Evolutionary conservation across 805 yeast species (phyloP), one percentile per base, ranked within the genome.

Genomic region (Kazachstania africana): DNA sequence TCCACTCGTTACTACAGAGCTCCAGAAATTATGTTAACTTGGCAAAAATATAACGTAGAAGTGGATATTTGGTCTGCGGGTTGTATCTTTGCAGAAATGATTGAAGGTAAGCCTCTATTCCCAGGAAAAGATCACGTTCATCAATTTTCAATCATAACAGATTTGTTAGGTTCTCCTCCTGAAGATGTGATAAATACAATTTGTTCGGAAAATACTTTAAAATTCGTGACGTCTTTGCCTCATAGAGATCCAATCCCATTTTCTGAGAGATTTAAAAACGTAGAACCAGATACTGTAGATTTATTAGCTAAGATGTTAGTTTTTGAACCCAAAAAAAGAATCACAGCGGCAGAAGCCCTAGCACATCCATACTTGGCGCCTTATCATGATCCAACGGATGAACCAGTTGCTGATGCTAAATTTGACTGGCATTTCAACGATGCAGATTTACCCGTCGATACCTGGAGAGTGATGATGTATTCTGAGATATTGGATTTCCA

Each of bases 391-490:
- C 95, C 97, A 20, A 72, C 85, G 4, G 99, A 91, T 59, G 99
- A 91, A 60, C 98, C 99, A 1, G 79, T 72, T 4, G 95, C 97
- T 19, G 83, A 76, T 29, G 82, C 79, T 43, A 80, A 79, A 54
- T 91, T 91, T 49, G 98, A 91, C 59, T 91, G 99, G 99, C 78
- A 91, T 48, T 88, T 88, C 59, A 88, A 91, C 56, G 97, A 93
- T 46, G 97, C 95, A 0, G 98, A 88, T 58, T 68, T 88, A 47
- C 96, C 97, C 3, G 91, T 91, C 12, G 97, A 91, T 50, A 84
- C 95, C 10, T 88, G 98, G 98, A 76, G 94, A 62, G 94, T 85
- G 13, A 88, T 91, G 97, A 88, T 91, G 95, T 91, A 91, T 61
- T 79, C 94, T 32, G 98, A 88, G 60, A 91, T 88, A 39, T 66